phyloP scores from a whole-genome alignment of 2,329 filamentous ascomycete species.

The Pseudocercospora musae region DNA sequence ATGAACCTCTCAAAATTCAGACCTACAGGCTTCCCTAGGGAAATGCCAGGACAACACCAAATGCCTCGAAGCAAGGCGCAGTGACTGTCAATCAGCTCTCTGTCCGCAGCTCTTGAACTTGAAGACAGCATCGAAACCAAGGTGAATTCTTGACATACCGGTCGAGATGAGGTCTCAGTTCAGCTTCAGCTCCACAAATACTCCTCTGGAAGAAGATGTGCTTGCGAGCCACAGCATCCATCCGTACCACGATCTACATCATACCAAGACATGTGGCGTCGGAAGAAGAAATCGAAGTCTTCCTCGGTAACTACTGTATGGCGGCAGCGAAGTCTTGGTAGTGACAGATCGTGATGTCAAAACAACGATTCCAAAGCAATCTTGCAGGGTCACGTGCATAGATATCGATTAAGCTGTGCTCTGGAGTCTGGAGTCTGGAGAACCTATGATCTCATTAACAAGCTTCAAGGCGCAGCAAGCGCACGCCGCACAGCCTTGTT shows the following conservation, averaged over 20 bases:
- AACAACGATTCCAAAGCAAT: background rate
- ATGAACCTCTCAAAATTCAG: too few species aligned
- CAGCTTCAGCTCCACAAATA: background rate
- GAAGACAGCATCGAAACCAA: too few species aligned
- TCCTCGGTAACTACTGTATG: background rate
- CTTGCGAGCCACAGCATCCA: background rate
- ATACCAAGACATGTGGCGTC: background rate
- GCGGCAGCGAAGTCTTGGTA: background rate
- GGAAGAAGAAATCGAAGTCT: background rate
- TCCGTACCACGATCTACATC: background rate
- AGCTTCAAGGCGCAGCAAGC: background rate
- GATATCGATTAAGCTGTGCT: background rate
- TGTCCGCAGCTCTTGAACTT: too few species aligned
- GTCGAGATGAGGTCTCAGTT: background rate
- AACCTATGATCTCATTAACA: background rate
- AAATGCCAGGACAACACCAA: background rate
- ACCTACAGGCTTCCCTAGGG: too few species aligned
- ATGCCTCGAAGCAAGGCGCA: background rate
- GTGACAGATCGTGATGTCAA: background rate
- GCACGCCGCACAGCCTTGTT: background rate
- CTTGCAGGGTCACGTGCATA: background rate
- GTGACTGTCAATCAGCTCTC: background rate
- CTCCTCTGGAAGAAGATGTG: background rate
- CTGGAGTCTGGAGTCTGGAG: too few species aligned
- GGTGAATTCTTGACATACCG: background rate